Evolutionary conservation across 2,329 filamentous ascomycete genomes (phyloP).

Genomic region (Colletotrichum sansevieriae): DNA sequence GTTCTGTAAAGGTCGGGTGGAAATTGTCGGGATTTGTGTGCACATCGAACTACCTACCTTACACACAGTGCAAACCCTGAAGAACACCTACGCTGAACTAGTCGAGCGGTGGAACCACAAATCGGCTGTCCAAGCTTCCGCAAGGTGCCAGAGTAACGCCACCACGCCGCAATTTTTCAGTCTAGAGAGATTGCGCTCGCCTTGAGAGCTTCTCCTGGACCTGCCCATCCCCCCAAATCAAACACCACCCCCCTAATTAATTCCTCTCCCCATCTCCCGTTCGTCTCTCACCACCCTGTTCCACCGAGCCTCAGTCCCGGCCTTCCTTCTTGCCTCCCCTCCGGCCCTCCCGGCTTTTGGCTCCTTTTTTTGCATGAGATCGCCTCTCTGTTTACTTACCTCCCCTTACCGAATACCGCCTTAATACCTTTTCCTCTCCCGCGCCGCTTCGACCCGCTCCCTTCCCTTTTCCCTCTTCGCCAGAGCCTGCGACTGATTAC

Average conservation of each 20-base stretch:
- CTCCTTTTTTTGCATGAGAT: slow-evolving; percentile 34
- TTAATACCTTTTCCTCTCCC: slow-evolving; percentile 28
- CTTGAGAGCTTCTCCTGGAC: slow-evolving; percentile 35
- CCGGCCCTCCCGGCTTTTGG: slow-evolving; percentile 40
- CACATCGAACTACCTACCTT: not conserved
- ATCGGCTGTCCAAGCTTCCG: slow-evolving; percentile 43
- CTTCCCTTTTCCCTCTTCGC: slow-evolving; percentile 7
- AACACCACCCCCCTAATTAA: slow-evolving; percentile 38
- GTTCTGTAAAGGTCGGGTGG: slow-evolving; percentile 8
- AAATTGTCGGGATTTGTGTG: slow-evolving; percentile 32
- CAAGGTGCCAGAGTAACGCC: slow-evolving; percentile 42
- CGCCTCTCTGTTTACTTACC: slow-evolving; percentile 14
- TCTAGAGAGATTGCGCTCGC: slow-evolving; percentile 37
- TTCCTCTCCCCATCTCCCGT: slow-evolving; percentile 23
- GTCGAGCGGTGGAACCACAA: slow-evolving; percentile 38
- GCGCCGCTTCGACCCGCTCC: not conserved
- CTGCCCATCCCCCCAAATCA: slow-evolving; percentile 27
- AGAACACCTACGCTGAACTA: slow-evolving; percentile 12
- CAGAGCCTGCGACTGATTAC: slow-evolving; percentile 30
- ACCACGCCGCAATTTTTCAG: slow-evolving; percentile 38
- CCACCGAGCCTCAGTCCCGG: slow-evolving; percentile 36
- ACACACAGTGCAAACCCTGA: slow-evolving; percentile 33
- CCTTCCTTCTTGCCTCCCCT: slow-evolving; percentile 11
- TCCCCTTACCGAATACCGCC: slow-evolving; percentile 9
- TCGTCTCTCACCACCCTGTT: slow-evolving; percentile 36